These are phyloP conservation scores for Immersiella caudata DNA, from an alignment of 495 filamentous ascomycete genomes.

Conservation along the genomic window DNA sequence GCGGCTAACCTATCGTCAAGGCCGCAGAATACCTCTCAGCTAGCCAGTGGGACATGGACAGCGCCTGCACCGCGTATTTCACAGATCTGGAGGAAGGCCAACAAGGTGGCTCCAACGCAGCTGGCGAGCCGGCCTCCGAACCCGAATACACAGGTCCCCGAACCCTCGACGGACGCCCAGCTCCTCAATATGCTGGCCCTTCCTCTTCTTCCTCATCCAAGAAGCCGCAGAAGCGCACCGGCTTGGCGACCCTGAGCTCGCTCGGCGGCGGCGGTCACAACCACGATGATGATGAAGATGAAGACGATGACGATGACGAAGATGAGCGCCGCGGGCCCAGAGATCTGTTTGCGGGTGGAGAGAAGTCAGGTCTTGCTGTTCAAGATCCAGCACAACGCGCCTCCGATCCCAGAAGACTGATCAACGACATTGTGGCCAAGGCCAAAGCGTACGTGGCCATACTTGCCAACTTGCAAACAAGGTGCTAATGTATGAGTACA, in stretches of 20 bases:
- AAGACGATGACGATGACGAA: constrained; percentile 62
- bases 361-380: constrained; percentile 94
- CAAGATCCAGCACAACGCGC: constrained; percentile 71
- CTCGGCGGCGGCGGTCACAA: constrained; percentile 47
- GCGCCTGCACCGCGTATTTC: constrained; percentile 71
- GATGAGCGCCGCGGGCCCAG: constrained; percentile 66
- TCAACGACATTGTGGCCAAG: constrained; percentile 79
- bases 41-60: constrained; percentile 70
- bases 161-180: constrained; percentile 59
- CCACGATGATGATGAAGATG: constrained; percentile 59
- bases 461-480: background rate
- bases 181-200: constrained; percentile 44
- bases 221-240: constrained; percentile 50
- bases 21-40: constrained; percentile 69
- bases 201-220: constrained; percentile 43
- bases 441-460: constrained; percentile 68
- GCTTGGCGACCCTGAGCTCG: constrained; percentile 61
- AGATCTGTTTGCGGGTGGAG: constrained; percentile 91
- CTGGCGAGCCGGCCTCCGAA: constrained; percentile 31
- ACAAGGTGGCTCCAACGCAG: constrained; percentile 21
- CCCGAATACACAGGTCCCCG: constrained; percentile 56
- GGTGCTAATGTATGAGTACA: constrained; percentile 14
- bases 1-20: constrained; percentile 41
- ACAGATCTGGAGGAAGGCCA: constrained; percentile 65
- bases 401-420: constrained; percentile 65